Evolutionary conservation across 2,329 filamentous ascomycete genomes (phyloP).

Genomic region (Alternaria consortialis): DNA sequence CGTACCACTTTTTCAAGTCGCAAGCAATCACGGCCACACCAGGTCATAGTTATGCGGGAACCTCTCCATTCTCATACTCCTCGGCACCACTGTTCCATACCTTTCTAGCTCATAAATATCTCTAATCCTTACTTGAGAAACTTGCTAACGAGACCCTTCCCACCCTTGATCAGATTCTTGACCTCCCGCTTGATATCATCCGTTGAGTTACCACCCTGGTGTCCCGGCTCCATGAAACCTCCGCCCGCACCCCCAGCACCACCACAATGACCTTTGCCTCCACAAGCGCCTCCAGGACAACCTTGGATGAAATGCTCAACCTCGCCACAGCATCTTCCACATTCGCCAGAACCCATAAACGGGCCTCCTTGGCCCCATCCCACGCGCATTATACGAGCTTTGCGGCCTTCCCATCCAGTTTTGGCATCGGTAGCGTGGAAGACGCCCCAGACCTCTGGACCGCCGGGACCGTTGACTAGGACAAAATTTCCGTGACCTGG

Average conservation of each 20-base stretch:
- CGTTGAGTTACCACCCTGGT: slow-evolving; percentile 21
- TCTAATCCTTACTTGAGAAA: slow-evolving; percentile 33
- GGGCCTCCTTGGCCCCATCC: slow-evolving; percentile 50
- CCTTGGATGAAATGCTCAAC: slow-evolving; percentile 45
- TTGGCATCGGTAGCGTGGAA: slow-evolving; percentile 59
- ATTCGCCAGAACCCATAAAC: slow-evolving; percentile 55
- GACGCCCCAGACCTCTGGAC: slow-evolving; percentile 53
- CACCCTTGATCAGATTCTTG: slow-evolving; percentile 33
- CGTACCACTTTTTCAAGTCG: not conserved
- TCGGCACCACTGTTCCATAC: not conserved
- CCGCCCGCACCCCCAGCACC: slow-evolving; percentile 29
- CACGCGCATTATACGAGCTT: slow-evolving; percentile 57
- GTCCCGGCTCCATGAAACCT: slow-evolving; percentile 23
- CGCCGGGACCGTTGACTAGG: slow-evolving; percentile 43
- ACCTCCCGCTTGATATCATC: slow-evolving; percentile 29
- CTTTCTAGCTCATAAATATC: not conserved
- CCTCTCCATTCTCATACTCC: not conserved
- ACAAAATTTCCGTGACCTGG: slow-evolving; percentile 59
- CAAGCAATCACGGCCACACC: not conserved
- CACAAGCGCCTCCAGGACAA: slow-evolving; percentile 38
- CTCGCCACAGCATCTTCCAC: slow-evolving; percentile 45
- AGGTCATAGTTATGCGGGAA: not conserved
- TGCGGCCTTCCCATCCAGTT: slow-evolving; percentile 57
- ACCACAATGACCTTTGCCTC: slow-evolving; percentile 34
- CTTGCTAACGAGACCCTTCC: slow-evolving; percentile 38